Evolutionary conservation across 2,329 filamentous ascomycete species (phyloP), one percentile per base, ranked within the genome.

Genomic region (Apiospora pterosperma): DNA sequence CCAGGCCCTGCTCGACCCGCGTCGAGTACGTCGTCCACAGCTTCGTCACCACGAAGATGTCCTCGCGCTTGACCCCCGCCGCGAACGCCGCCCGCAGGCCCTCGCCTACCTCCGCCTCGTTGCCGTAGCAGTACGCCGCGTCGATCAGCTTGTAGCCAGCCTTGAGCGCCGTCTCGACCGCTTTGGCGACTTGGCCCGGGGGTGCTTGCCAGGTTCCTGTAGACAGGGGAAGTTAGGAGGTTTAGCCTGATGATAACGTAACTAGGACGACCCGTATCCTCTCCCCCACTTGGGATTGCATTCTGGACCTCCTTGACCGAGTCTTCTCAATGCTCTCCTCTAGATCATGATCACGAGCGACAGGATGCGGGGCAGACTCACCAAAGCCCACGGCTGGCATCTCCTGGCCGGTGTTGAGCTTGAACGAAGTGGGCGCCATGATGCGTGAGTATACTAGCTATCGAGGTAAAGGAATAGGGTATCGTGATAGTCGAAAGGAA

Each of bases 41-140:
- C 84, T 97, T 96, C 72, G 89, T 92, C 63, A 92, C 91, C 65
- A 96, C 87, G 79, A 96, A 96, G 67, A 96, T 79, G 65, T 96
- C 91, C 75, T 91, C 86, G 67, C 92, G 86, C 84, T 90, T 91
- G 71, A 91, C 81, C 28, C 92, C 92, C 5, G 87, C 80, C 31
- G 81, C 82, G 72, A 95, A 88, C 36, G 90, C 92, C 64, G 91
- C 88, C 74, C 88, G 87, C 63, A 97, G 84, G 11, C 91, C 93
- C 74, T 89, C 81, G 68, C 93, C 93, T 19, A 96, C 92, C 76
- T 95, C 92, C 59, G 90, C 85, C 79, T 97, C 93, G 76, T 96
- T 94, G 70, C 84, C 89, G 78, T 93, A 93, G 79, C 89, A 90
- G 81, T 90, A 92, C 6, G 91, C 89, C 69, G 88, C 86, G 79